Base-by-base conservation (phyloP, 1,284 basidiomycete species). In the Rhizoctonia solani region DNA sequence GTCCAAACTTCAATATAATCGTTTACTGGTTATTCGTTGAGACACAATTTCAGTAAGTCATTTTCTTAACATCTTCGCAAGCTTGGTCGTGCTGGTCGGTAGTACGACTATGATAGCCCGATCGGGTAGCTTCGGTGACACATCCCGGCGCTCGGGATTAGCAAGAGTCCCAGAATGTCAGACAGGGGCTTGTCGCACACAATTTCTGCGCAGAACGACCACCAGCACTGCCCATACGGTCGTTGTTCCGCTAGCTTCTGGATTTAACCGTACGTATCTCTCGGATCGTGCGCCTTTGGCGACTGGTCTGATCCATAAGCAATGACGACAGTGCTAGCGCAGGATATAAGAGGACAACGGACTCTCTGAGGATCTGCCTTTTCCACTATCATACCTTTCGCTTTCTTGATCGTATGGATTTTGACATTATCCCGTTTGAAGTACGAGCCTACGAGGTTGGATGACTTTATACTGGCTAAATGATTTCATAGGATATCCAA, bases 361-460 rank as follows among this genome's bases (percentile, higher is more conserved):
- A 47, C 21, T 47, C 13, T 21, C 21, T 47, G 19, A 19, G 8
- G 13, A 9, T 47, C 44, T 23, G n/a, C n/a, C n/a, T n/a, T n/a
- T n/a, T n/a, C n/a, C 44, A 19, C 44, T 23, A 19, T 6, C 23
- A 52, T 27, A 5, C 4, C 8, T 30, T 27, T 44, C 41, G 27
- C 16, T 2, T 8, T 23, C 56, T 29, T 37, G 44, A 46, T 4
- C 32, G 21, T 11, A 75, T 78, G 73, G 86, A 90, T 66, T 92
- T 92, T 75, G 91, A 93, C 81, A 85, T 91, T 72, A 90, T 93
- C 73, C 90, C 90, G 32, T 89, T 81, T 78, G 85, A 87, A 77
- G 90, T 90, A 63, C 72, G 84, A 25, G 11, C 54, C 54, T 58
- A 68, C 21, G 50, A 41, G 29, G 32, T 29, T 4, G 21, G 6